Evolutionary conservation across 768 basidiomycete species (phyloP), one percentile per base, ranked within the genome.

Genomic region (Crucibulum laeve): DNA sequence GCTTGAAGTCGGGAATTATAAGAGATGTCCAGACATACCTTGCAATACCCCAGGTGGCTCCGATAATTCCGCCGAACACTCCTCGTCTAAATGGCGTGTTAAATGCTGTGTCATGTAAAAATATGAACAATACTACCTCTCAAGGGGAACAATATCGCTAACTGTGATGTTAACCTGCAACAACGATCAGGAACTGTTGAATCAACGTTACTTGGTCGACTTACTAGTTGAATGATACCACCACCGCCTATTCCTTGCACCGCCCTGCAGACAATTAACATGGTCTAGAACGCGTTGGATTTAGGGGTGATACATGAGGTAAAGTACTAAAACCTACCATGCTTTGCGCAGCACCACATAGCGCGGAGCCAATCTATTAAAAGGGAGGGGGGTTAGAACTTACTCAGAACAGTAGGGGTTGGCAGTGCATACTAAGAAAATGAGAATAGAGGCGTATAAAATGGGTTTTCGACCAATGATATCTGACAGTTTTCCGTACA

Each of bases 221-320:
- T 44, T 15, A 75, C 83, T 50, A 89, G 66, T 55, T 87, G 85
- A 14, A 89, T 68, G 46, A 90, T 83, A 4, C 86, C 88, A 7
- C 87, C 87, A 5, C 87, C 87, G 19, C 90, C 90, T 23, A 91
- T 80, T 6, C 90, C 90, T 58, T 91, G 90, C 2, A 93, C 67
- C 2, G 87, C 89, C 50, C 90, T 77, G 33, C 76, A 77, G 0
- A 86, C 70, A 25, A 90, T 80, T 13, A 93, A 65, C 90, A 86
- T 88, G 1, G 67, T 73, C 71, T 73, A 45, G 13, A 38, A 28
- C 41, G 32, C n/a, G 25, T 37, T n/a, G 35, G 21, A 22, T 8
- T 17, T 15, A 15, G 14, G 25, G 7, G 13, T 30, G 13, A 5
- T 41, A 41, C 32, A 26, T 15, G 15, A 18, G 2, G 19, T 13